Percentiles rank a stretch among this genome's conserved stretches.
phyloP scores from a whole-genome alignment of 805 yeast genomes.

The Ogataea salicorniae region DNA sequence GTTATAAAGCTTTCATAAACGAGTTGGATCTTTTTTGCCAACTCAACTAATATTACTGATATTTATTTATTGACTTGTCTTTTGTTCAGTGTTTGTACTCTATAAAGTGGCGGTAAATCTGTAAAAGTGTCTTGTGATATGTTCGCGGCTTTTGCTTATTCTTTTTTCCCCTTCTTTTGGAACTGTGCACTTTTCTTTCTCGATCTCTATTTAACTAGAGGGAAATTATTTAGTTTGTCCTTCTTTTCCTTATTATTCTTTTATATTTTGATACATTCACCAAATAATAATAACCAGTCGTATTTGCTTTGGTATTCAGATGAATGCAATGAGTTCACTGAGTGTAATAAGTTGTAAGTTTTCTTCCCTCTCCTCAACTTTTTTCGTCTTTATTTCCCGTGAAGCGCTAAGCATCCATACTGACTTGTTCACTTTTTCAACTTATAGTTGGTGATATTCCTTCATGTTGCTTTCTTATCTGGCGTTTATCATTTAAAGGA shows the following conservation, averaged over 20 bases:
- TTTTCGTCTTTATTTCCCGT: background rate
- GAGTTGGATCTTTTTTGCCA: background rate
- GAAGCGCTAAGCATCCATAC: background rate
- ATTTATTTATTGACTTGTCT: no score
- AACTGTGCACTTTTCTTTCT: no score
- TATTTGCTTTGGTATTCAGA: background rate
- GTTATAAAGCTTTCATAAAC: background rate
- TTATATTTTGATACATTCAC: no score
- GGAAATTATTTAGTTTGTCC: no score
- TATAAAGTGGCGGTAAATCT: no score
- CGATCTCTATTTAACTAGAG: no score
- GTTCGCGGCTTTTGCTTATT: background rate
- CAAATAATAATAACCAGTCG: background rate
- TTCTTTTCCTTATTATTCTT: no score
- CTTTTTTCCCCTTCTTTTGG: no score
- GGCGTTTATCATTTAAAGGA: constrained; percentile 22
- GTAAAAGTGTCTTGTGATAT: background rate
- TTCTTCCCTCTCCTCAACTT: no score
- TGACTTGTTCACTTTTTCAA: background rate
- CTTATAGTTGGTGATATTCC: constrained; percentile 28
- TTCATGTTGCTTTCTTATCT: constrained; percentile 24
- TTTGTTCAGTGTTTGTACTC: no score
- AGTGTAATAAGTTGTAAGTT: constrained; percentile 1
- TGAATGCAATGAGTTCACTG: background rate
- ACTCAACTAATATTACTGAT: no score